Base-by-base conservation (phyloP, 1,284 basidiomycete genomes). In the Naganishia cerealis region DNA sequence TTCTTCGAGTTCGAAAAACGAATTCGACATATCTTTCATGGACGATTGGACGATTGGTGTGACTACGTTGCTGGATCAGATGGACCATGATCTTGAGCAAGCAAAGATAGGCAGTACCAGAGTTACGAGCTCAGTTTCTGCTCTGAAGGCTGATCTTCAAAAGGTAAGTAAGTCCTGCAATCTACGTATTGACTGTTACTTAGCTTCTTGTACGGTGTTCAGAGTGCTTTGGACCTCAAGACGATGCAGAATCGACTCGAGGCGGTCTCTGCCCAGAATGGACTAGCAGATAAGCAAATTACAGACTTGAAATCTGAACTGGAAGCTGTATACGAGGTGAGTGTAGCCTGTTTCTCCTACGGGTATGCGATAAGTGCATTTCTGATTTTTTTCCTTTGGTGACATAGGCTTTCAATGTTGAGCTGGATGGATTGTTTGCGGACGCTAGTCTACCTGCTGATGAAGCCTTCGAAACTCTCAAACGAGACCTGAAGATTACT, bases 321-420 rank as follows among this genome's bases (percentile, higher is more conserved):
- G 76, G 90, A 92, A 74, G 89, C 91, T 75, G 88, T 94, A 84
- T 94, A 92, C 75, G 89, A 93, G 82, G 91, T 91, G 69, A 75
- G 86, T 78, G 4, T 33, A 24, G 3, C 15, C 53, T 13, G 8
- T 36, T n/a, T 39, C n/a, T 9, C n/a, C 8, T 42, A 36, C 6
- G 21, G 4, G 0, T 7, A 24, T n/a, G 7, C 5, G 21, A 36
- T 5, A 24, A 5, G 40, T 13, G 9, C 15, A 38, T 50, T 4
- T n/a, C 54, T 29, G 16, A 33, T 15, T 40, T 7, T 18, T 46
- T 53, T 18, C 16, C 16, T 5, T 36, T 8, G 18, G 2, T 13
- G 24, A 16, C 12, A 7, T 70, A 93, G 91, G 88, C 90, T 4
- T 94, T 95, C 82, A 94, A 94, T 76, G 90, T 92, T 73, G 92